Conservation (phyloP, 345 rosid genomes). For the Carallia brachiata region DNA sequence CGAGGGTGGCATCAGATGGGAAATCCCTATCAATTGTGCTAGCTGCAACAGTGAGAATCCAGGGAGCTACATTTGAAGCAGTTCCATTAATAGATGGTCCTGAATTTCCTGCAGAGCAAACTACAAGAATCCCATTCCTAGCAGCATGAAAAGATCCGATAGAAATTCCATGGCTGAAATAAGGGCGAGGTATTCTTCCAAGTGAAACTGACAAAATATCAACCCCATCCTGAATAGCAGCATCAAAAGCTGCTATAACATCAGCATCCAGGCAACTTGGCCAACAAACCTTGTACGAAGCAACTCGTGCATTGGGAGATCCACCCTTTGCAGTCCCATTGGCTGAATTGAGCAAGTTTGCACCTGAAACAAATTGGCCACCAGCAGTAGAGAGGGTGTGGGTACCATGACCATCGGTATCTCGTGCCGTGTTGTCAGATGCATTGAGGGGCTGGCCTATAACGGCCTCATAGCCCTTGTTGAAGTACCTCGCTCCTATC, state of each 20-base stretch:
- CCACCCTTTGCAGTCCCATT: conserved; percentile 77
- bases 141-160: conserved; percentile 31
- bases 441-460: conserved; percentile 30
- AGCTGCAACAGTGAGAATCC: conserved; percentile 22
- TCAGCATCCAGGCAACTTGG: conserved; percentile 51
- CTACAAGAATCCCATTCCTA: conserved; percentile 15
- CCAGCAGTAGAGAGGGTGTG: conserved; percentile 68
- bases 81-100: conserved; percentile 13
- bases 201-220: conserved; percentile 52
- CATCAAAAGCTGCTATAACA: conserved; percentile 51
- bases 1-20: conserved; percentile 10
- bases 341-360: conserved; percentile 40
- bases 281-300: conserved; percentile 64
- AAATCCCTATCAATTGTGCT: conserved; percentile 24
- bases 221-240: conserved; percentile 52
- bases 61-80: conserved; percentile 22
- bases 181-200: conserved; percentile 19
- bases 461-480: conserved; percentile 46
- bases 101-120: conserved; percentile 29
- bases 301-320: conserved; percentile 58
- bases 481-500: conserved; percentile 65
- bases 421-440: conserved; percentile 31
- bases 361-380: conserved; percentile 50
- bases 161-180: not conserved
- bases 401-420: conserved; percentile 51